Base-by-base conservation (phyloP, 495 filamentous ascomycete genomes). In the Daldinia caldariorum region DNA sequence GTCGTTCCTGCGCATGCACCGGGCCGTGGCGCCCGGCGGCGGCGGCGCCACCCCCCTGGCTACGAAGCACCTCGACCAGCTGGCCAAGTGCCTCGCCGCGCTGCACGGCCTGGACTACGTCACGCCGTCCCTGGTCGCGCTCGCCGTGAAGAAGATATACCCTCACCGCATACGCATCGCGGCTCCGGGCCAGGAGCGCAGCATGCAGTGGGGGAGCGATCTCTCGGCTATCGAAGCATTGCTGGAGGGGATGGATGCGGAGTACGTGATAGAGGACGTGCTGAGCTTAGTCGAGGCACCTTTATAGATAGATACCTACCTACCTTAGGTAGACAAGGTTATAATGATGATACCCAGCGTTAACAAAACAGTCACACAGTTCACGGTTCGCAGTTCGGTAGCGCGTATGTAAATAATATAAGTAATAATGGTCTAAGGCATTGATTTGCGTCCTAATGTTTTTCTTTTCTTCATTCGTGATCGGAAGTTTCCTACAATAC, bases 131-230 rank as follows among this genome's bases (percentile, higher is more conserved):
- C 84, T 99, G 20, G 89, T 97, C 10, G 86, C 83, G 18, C 81
- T 99, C 54, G 96, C 95, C 3, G 88, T 89, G n/a, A 88, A 86
- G 63, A 99, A 98, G 81, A 87, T 97, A 12, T 98, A 96, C 72
- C 85, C 89, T 29, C 96, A 99, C 77, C 88, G 92, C 26, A 86
- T 99, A n/a, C 74, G 83, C 2, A 83, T 97, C 8, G 84, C 87
- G 1, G 81, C 75, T 2, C 85, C 92, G 0, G 89, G 90, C 66
- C 84, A 86, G 60, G 95, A 99, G 79, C 80, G 94, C 45, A 97
- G 94, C 74, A 84, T 97, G 80, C 93, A 97, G 76, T 99, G 95
- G 86, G 95, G 95, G 4, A 97, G 94, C 76, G 89, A 96, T 58
- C 39, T 89, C 3, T 81, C 79, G 26, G 91, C 91, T 9, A 87